A percentile compares a stretch with the other conserved stretches of the same genome.
Conservation (phyloP, 1,284 basidiomycete species). For the Apiotrichum mycotoxinovorans region DNA sequence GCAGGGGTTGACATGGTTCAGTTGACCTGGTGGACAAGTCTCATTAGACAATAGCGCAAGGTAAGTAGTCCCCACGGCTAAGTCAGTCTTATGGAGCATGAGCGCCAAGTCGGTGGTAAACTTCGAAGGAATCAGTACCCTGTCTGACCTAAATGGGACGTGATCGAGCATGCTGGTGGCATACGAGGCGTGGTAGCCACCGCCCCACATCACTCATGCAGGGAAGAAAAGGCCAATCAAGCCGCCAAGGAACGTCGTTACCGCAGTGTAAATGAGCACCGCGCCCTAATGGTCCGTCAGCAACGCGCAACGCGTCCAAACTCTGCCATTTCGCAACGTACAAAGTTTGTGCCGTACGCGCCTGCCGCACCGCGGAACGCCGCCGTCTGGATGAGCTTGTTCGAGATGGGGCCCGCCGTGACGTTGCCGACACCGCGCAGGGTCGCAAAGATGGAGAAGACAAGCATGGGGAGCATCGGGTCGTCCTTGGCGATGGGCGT, state of each 20-base stretch:
- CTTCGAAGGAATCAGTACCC: too few species aligned
- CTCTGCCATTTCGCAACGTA: not conserved
- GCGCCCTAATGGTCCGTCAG: slow-evolving; percentile 9
- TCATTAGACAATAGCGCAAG: too few species aligned
- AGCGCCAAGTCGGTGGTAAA: too few species aligned
- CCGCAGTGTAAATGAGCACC: slow-evolving; percentile 14
- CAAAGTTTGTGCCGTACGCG: slow-evolving; percentile 39
- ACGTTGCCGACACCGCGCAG: slow-evolving; percentile 45
- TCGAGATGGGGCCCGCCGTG: slow-evolving; percentile 40
- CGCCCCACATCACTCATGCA: too few species aligned
- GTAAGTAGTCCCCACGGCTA: too few species aligned
- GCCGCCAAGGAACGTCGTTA: slow-evolving; percentile 22
- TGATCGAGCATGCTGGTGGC: too few species aligned
- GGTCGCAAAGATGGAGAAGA: slow-evolving; percentile 42
- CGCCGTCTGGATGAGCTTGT: slow-evolving; percentile 28
- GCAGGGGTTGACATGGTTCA: too few species aligned
- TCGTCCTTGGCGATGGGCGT: slow-evolving; percentile 31
- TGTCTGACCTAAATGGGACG: too few species aligned
- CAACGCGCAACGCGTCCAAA: too few species aligned
- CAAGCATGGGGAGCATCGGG: slow-evolving; percentile 28
- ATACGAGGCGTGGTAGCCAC: too few species aligned
- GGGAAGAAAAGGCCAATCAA: slow-evolving; percentile 10
- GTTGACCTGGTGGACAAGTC: too few species aligned
- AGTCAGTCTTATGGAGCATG: too few species aligned
- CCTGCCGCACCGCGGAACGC: slow-evolving; percentile 29